These are phyloP conservation scores for Suillus subluteus DNA, from an alignment of 768 basidiomycete genomes.

Conservation along the genomic window DNA sequence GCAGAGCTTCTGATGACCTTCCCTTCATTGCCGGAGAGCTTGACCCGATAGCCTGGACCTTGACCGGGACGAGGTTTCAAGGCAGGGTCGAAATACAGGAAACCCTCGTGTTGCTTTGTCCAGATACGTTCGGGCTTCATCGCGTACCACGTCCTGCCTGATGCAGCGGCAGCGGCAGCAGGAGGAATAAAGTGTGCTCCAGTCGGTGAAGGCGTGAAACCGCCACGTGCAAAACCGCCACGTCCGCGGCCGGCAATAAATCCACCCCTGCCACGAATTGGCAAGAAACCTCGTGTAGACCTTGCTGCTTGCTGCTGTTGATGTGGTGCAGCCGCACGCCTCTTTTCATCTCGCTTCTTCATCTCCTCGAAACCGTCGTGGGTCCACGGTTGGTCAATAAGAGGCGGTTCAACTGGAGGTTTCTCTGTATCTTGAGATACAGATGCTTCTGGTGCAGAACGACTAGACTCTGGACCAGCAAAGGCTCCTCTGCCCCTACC, in stretches of 20 bases:
- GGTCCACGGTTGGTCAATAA: constrained; percentile 74
- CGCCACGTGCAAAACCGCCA: constrained; percentile 49
- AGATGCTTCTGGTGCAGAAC: constrained; percentile 11
- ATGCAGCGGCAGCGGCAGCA: constrained; percentile 25
- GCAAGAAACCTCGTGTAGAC: constrained; percentile 37
- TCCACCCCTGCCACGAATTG: constrained; percentile 51
- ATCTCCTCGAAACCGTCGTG: constrained; percentile 92
- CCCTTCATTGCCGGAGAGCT: constrained; percentile 54
- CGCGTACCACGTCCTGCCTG: constrained; percentile 63
- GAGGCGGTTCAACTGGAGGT: constrained; percentile 44
- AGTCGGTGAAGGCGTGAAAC: constrained; percentile 36
- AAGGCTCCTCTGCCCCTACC: constrained; percentile 59
- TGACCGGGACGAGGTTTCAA: constrained; percentile 62
- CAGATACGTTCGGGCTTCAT: constrained; percentile 81
- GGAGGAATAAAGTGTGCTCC: constrained; percentile 34
- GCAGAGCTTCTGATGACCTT: constrained; percentile 47
- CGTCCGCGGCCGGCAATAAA: constrained; percentile 47
- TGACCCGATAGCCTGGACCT: constrained; percentile 60
- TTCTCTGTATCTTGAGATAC: constrained; percentile 25
- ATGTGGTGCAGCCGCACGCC: constrained; percentile 39
- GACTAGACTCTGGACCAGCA: constrained; percentile 22
- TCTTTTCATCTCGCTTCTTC: constrained; percentile 71
- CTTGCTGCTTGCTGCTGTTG: constrained; percentile 36
- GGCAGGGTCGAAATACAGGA: constrained; percentile 66
- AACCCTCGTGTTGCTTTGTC: constrained; percentile 83